phyloP scores from a whole-genome alignment of 2,329 filamentous ascomycete species.

The Calonectria pauciramosa region DNA sequence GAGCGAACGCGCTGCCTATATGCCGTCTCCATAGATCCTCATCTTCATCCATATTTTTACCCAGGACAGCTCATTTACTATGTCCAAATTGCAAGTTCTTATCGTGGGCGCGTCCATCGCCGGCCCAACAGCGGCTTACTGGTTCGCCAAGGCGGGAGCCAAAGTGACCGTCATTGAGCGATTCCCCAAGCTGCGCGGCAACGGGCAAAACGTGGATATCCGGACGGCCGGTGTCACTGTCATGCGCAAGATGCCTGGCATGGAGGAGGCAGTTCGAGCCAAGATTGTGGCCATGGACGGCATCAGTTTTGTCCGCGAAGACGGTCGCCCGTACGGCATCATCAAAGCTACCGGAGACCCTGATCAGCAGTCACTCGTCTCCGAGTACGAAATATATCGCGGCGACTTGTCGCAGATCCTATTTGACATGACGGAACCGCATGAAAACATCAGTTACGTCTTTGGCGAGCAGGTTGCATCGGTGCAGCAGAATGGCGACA shows the following conservation, averaged over 20 bases:
- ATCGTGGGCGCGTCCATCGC: constrained; percentile 50
- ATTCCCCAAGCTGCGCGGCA: constrained; percentile 49
- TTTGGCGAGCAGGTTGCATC: constrained; percentile 51
- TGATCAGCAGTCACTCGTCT: constrained; percentile 59
- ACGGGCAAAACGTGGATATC: constrained; percentile 55
- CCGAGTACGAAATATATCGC: constrained; percentile 67
- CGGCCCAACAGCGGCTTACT: constrained; percentile 48
- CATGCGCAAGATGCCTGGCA: constrained; percentile 55
- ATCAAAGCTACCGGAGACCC: constrained; percentile 52
- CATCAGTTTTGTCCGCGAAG: constrained; percentile 54
- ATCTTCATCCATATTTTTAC: too few species aligned
- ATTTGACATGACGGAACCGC: constrained; percentile 50
- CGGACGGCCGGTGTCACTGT: constrained; percentile 53
- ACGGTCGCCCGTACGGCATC: constrained; percentile 53
- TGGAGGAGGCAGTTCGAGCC: constrained; percentile 53
- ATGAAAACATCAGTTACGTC: constrained; percentile 49
- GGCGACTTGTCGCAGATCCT: constrained; percentile 61
- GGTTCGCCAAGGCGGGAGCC: constrained; percentile 46
- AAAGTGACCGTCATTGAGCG: constrained; percentile 57
- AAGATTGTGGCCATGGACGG: constrained; percentile 54
- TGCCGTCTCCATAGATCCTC: not conserved
- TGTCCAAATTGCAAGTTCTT: constrained; percentile 43
- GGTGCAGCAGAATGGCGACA: constrained; percentile 47
- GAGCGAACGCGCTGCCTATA: too few species aligned
- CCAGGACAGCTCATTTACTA: not conserved